Evolutionary conservation across 805 yeast species (phyloP), one percentile per base, ranked within the genome.

Genomic region (Candida ficus): DNA sequence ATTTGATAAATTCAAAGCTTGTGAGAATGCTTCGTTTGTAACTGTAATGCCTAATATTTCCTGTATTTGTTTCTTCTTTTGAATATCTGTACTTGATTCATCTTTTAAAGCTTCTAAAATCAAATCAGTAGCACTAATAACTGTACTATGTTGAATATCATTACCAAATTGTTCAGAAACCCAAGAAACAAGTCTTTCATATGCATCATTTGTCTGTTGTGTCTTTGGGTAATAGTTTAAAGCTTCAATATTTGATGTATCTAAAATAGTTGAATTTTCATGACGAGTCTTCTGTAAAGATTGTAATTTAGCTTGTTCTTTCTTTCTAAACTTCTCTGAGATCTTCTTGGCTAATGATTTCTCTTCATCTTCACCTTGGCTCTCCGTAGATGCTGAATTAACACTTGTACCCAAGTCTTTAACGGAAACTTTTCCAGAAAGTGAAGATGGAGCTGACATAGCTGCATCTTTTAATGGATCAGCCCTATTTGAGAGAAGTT

Each of bases 71-170:
- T 70, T 72, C n/a, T 58, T 53, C 35, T 75, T 75, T 46, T 74
- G 74, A 7, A 51, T 47, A 16, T 75, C 78, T 1, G 68, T 59
- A 1, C 61, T 42, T 1, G 60, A 64, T 2, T 69, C 78, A 37
- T 68, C 66, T 49, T 75, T 78, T 44, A 83, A 51, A 1, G 72
- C 60, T 46, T 75, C 82, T 29, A 86, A 50, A 0, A 80, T 54
- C 4, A 80, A 65, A 56, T 85, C 93, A 2, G 87, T 76, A 5
- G 89, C 85, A 4, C 93, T 81, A 17, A 78, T 57, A 3, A 88
- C 70, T 2, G 79, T 75, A 32, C 78, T 85, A 41, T 83, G 88
- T 8, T 90, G 76, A n/a, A 85, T 75, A 57, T 89, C 97, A 36
- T 68, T 69, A 11, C 81, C 83, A 29, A 84, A 61, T 14, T 68